Percentiles rank a stretch among this genome's conserved stretches.
Conservation (phyloP, 257 asterid species). For the Primulina tabacum region DNA sequence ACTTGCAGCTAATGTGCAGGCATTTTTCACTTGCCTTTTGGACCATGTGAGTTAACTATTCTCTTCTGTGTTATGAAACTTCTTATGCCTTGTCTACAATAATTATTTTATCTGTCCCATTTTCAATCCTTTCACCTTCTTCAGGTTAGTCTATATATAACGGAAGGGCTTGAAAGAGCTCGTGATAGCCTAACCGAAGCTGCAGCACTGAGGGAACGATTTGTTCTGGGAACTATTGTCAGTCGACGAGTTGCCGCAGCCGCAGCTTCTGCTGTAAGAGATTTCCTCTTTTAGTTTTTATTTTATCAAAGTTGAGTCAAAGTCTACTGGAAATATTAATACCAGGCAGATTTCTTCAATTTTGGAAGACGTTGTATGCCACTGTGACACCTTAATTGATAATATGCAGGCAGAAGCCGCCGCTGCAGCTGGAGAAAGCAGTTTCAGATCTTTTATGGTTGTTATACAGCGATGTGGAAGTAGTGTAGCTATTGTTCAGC, state of each 20-base stretch:
- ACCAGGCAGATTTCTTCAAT: background rate
- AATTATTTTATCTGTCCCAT: conserved; percentile 13
- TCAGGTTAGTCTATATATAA: conserved; percentile 83
- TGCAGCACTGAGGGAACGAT: conserved; percentile 92
- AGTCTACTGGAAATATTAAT: conserved; percentile 16
- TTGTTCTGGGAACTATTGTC: conserved; percentile 77
- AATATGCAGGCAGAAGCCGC: conserved; percentile 91
- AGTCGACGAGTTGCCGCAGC: conserved; percentile 98
- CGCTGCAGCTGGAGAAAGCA: conserved; percentile 99
- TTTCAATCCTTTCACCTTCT: conserved; percentile 23
- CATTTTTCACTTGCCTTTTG: conserved; percentile 86
- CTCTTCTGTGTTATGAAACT: conserved; percentile 11
- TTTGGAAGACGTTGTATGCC: conserved; percentile 2
- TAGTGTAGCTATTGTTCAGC: conserved; percentile 99
- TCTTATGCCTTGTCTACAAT: conserved; percentile 25
- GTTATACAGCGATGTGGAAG: conserved; percentile 99
- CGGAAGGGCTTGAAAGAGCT: conserved; percentile 97
- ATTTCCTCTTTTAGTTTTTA: too few relatives aligned
- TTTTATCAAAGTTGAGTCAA: too few relatives aligned
- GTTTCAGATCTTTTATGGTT: conserved; percentile 97
- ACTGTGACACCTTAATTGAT: conserved; percentile 20
- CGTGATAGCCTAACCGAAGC: conserved; percentile 95
- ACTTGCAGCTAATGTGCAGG: conserved; percentile 80
- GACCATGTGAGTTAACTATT: conserved; percentile 86
- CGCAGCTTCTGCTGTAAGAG: conserved; percentile 91